Percentiles rank a stretch among this genome's conserved stretches.
Conservation (phyloP, 1,139 yeast genomes). For the Geotrichum restrictum region DNA sequence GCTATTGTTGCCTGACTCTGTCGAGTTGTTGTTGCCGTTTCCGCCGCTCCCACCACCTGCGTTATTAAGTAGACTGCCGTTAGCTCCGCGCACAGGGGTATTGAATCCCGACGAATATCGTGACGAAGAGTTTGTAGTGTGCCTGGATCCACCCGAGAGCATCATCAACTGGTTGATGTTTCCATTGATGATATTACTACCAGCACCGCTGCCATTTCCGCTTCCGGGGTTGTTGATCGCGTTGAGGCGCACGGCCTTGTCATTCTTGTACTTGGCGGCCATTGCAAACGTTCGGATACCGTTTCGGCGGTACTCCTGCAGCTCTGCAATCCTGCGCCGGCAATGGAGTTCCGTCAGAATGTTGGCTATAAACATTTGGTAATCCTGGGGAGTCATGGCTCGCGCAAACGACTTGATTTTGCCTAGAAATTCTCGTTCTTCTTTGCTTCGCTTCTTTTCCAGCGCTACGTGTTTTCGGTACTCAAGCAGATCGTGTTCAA, state of each 20-base stretch:
- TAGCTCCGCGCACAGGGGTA: slow-evolving; percentile 12
- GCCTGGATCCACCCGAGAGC: slow-evolving; percentile 17
- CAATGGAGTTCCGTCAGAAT: slow-evolving; percentile 73
- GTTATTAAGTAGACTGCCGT: slow-evolving; percentile 1
- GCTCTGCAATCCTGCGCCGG: slow-evolving; percentile 76
- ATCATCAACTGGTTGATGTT: slow-evolving; percentile 16
- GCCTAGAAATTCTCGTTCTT: slow-evolving; percentile 76
- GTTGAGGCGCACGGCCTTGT: slow-evolving; percentile 50
- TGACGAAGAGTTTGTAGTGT: slow-evolving; percentile 20
- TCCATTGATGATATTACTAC: slow-evolving; percentile 15
- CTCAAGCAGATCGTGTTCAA: slow-evolving; percentile 74
- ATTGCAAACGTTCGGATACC: slow-evolving; percentile 83
- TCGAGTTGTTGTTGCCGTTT: slow-evolving; percentile 1
- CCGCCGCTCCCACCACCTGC: too few species aligned
- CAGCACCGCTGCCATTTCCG: slow-evolving; percentile 18
- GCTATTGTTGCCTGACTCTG: neutral
- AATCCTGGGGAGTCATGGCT: slow-evolving; percentile 75
- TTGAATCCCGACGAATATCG: slow-evolving; percentile 10
- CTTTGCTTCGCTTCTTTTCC: slow-evolving; percentile 81
- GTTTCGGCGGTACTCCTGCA: slow-evolving; percentile 88
- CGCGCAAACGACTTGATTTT: slow-evolving; percentile 78
- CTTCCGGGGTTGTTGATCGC: slow-evolving; percentile 26
- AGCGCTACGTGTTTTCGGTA: slow-evolving; percentile 72
- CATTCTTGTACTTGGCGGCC: slow-evolving; percentile 84
- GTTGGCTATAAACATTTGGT: slow-evolving; percentile 66